A percentile compares a stretch with the other conserved stretches of the same genome.
phyloP scores from a whole-genome alignment of 148 eudicot species.

The Gaultheria prostrata region DNA sequence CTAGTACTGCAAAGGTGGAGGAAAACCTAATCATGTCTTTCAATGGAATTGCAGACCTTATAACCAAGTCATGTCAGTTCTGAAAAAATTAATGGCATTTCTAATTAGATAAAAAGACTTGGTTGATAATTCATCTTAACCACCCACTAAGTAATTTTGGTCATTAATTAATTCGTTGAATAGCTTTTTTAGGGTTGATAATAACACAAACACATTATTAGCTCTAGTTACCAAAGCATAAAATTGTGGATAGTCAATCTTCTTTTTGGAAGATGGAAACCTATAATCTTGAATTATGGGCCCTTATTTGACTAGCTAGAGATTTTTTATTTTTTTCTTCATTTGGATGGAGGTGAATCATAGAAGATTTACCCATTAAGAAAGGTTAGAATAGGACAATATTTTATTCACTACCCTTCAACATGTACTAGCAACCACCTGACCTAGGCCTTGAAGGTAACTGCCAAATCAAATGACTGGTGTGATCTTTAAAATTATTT shows the following conservation, averaged over 20 bases:
- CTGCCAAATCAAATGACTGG: too few species aligned
- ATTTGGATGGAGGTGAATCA: neutral
- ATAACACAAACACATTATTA: neutral
- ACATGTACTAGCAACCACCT: too few species aligned
- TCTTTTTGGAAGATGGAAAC: neutral
- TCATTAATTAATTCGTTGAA: neutral
- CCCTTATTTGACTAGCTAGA: neutral
- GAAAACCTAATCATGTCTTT: neutral
- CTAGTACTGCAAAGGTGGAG: neutral
- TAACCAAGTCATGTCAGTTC: neutral
- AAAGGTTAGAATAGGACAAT: neutral
- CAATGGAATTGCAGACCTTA: neutral
- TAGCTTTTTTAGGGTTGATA: neutral
- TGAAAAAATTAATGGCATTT: neutral
- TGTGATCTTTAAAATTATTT: too few species aligned
- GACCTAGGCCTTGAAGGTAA: too few species aligned
- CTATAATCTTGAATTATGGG: neutral
- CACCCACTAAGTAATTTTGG: neutral
- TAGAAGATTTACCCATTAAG: neutral
- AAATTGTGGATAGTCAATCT: neutral
- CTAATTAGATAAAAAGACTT: neutral
- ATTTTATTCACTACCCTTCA: neutral
- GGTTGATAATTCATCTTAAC: neutral
- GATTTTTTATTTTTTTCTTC: neutral
- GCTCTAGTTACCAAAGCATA: neutral